Evolutionary conservation across 1,139 yeast species (phyloP).

Genomic region (Yamadazyma atlantica): DNA sequence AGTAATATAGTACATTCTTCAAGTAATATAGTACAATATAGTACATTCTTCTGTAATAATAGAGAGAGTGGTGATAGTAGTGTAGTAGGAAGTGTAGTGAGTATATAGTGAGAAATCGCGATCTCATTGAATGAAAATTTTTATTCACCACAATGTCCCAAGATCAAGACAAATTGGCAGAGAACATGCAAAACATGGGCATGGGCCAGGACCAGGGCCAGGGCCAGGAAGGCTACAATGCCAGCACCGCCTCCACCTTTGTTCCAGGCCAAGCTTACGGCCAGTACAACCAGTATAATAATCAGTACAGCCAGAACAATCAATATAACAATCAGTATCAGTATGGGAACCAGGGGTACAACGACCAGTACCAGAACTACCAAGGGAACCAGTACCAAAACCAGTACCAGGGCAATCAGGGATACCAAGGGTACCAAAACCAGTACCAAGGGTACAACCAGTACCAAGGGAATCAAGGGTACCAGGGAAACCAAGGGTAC

Average conservation of each 20-base stretch:
- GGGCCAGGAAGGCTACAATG: conserved; percentile 13
- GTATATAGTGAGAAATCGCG: too few species aligned
- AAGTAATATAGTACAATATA: too few species aligned
- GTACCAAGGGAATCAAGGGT: conserved; percentile 16
- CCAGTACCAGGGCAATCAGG: conserved; percentile 22
- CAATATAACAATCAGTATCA: conserved; percentile 15
- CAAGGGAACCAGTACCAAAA: conserved; percentile 10
- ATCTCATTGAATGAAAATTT: conserved; percentile 10
- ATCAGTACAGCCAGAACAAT: conserved; percentile 7
- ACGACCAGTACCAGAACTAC: conserved; percentile 18
- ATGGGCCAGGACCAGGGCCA: conserved; percentile 24
- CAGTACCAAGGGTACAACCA: conserved; percentile 6
- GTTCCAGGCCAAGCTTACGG: conserved; percentile 16
- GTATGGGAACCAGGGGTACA: too few species aligned
- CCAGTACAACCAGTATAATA: conserved; percentile 7
- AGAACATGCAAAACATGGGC: conserved; percentile 53
- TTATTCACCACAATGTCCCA: conserved; percentile 36
- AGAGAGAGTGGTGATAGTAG: too few species aligned
- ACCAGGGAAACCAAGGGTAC: conserved; percentile 2
- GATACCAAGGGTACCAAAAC: conserved; percentile 14
- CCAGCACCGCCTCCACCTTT: conserved; percentile 15
- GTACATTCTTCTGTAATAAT: too few species aligned
- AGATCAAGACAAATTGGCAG: conserved; percentile 53
- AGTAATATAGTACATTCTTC: too few species aligned
- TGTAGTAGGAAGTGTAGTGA: too few species aligned